phyloP scores from a whole-genome alignment of 352 stramenopile genomes.

The Globisporangium camurandrum region DNA sequence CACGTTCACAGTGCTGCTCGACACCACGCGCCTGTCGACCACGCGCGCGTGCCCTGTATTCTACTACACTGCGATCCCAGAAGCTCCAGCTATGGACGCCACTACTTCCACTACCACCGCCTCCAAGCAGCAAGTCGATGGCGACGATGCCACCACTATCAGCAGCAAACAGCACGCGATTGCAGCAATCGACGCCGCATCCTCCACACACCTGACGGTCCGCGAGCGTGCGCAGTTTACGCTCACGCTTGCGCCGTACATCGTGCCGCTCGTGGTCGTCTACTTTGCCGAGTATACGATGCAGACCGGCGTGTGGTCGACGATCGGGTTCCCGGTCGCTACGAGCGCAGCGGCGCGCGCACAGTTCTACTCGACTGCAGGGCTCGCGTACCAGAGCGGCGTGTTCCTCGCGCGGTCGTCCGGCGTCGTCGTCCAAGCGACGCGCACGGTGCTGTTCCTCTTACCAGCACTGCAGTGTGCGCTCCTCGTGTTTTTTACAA shows the following conservation, averaged over 20 bases:
- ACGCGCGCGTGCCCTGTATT: conserved; percentile 7
- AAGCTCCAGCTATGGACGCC: conserved; percentile 14
- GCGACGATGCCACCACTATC: not conserved
- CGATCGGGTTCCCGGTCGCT: conserved; percentile 90
- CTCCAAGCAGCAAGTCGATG: conserved; percentile 2
- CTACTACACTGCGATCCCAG: conserved; percentile 34
- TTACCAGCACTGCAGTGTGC: conserved; percentile 84
- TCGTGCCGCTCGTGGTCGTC: conserved; percentile 85
- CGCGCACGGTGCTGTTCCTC: conserved; percentile 73
- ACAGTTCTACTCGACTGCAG: conserved; percentile 87
- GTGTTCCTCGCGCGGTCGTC: conserved; percentile 91
- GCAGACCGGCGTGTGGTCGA: conserved; percentile 90
- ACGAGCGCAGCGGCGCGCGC: conserved; percentile 52
- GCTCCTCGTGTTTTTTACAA: conserved; percentile 84
- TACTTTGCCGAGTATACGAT: conserved; percentile 94
- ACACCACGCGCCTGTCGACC: conserved; percentile 36
- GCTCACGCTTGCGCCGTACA: conserved; percentile 85
- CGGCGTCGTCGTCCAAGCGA: conserved; percentile 75
- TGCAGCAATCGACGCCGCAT: too few species aligned
- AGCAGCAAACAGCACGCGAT: not conserved
- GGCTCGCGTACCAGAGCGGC: conserved; percentile 88
- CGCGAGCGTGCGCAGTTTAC: conserved; percentile 65
- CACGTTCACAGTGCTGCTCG: conserved; percentile 57
- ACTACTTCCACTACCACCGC: not conserved
- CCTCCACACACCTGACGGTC: conserved; percentile 35